Evolutionary conservation across 192 early-diverging fungal species (phyloP).

Genomic region (Pilobolus umbonatus): DNA sequence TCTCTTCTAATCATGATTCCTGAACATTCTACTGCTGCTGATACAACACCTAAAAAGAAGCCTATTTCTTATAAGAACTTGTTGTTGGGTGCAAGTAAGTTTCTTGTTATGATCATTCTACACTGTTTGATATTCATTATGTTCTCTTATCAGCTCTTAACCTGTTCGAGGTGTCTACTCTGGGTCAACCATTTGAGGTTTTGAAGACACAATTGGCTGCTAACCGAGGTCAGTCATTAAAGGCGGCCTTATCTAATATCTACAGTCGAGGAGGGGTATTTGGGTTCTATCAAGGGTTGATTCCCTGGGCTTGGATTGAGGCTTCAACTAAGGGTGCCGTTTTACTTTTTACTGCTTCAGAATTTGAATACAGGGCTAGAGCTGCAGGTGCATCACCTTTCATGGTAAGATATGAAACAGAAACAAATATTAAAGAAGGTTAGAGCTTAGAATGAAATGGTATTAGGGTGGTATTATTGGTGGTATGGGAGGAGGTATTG

Average conservation of each 20-base stretch:
- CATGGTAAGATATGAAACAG: conserved; percentile 26
- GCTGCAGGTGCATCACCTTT: conserved; percentile 50
- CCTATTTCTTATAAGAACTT: conserved; percentile 82
- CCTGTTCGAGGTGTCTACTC: conserved; percentile 87
- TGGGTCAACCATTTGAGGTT: conserved; percentile 96
- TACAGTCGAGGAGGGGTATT: conserved; percentile 81
- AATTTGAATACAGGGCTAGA: conserved; percentile 48
- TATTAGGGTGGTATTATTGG: conserved; percentile 76
- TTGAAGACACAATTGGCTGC: conserved; percentile 94
- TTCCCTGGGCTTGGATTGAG: conserved; percentile 65
- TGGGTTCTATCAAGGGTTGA: conserved; percentile 93
- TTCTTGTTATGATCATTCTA: too few relatives aligned
- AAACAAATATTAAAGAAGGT: background rate
- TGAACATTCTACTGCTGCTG: conserved; percentile 17
- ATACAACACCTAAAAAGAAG: conserved; percentile 67
- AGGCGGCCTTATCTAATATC: conserved; percentile 66
- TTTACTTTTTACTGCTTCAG: conserved; percentile 54
- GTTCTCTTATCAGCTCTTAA: conserved; percentile 66
- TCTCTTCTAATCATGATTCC: conserved; percentile 11
- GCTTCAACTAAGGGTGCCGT: conserved; percentile 59
- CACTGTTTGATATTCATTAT: too few relatives aligned
- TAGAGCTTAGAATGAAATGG: background rate
- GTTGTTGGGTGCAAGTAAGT: conserved; percentile 75
- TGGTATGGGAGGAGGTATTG: conserved; percentile 88
- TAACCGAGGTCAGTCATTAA: conserved; percentile 81